Evolutionary conservation across 2,329 filamentous ascomycete species (phyloP), one percentile per base, ranked within the genome.

Genomic region (Xylariaceae sp.): DNA sequence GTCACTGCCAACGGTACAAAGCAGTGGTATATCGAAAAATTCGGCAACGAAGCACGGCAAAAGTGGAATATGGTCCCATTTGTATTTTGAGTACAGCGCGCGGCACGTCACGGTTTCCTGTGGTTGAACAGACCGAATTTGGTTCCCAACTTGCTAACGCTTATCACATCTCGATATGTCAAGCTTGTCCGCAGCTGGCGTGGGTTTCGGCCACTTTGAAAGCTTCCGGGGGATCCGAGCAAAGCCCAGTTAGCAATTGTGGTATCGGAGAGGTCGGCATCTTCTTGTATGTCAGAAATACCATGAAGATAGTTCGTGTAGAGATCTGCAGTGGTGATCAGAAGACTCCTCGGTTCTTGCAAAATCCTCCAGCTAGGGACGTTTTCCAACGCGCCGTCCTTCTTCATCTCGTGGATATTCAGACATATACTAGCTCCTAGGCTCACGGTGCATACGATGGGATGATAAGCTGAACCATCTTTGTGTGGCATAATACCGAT

Each of bases 401-500:
- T 76, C 54, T 78, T 83, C 68, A 80, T 86, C 60, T 77, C 76
- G 67, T 88, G 84, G 13, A 97, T 75, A 61, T 96, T 86, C 47
- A 97, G 76, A 52, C 93, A 90, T 9, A 96, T 75, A 44, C 83
- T 83, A 10, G 83, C 83, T 0, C 90, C 90, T 7, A 99, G 74
- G 71, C 90, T 96, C 57, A 97, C 86, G 1, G 94, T 97, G 58
- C 90, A 94, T 12, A 97, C 93, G 13, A 95, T 84, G 1, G 88
- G 88, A 66, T 88, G 81, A 67, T 99, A 99, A 10, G 93, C 90
- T 9, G 81, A 74, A 1, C 93, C 94, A 69, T 99, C 93, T 76
- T 97, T 94, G 69, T 97, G 93, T 43, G 92, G 86, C 89, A 97
- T 96, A 60, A 97, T 97, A n/a, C 93, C 93, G 57, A 96, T 83